These are phyloP conservation scores for Collybia sordida DNA, from an alignment of 768 basidiomycete genomes.

Conservation along the genomic window DNA sequence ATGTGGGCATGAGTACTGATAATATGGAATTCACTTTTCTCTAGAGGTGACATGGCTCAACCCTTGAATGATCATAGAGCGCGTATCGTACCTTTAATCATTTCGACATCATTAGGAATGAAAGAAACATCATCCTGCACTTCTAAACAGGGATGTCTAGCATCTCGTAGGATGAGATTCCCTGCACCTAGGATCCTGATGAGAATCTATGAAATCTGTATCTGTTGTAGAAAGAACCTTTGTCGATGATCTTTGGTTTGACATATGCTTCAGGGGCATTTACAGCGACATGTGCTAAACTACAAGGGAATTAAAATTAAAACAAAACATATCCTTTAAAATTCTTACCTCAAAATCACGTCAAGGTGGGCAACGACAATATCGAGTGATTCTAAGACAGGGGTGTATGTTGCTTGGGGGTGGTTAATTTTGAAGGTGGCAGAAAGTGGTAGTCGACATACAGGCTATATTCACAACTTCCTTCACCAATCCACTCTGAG, in stretches of 20 bases:
- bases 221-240: conserved; percentile 45
- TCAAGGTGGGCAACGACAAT: conserved; percentile 86
- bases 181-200: conserved; percentile 58
- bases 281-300: conserved; percentile 89
- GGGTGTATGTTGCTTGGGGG: conserved; percentile 82
- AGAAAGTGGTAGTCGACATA: conserved; percentile 32
- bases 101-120: conserved; percentile 93
- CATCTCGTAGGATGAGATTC: conserved; percentile 76
- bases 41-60: conserved; percentile 30
- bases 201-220: neutral
- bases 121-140: conserved; percentile 95
- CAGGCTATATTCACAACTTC: conserved; percentile 92
- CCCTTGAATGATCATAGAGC: neutral
- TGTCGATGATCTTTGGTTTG: conserved; percentile 78
- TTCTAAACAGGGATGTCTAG: conserved; percentile 95
- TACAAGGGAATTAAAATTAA: conserved; percentile 25
- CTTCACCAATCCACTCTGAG: conserved; percentile 82
- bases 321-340: neutral
- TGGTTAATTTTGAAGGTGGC: neutral
- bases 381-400: conserved; percentile 84
- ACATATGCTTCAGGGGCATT: conserved; percentile 87
- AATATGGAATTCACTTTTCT: conserved; percentile 89
- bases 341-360: conserved; percentile 79
- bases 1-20: conserved; percentile 55
- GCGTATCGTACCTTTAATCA: conserved; percentile 69